Evolutionary conservation across 768 basidiomycete species (phyloP), one percentile per base, ranked within the genome.

Genomic region (Filobasidium wieringae): DNA sequence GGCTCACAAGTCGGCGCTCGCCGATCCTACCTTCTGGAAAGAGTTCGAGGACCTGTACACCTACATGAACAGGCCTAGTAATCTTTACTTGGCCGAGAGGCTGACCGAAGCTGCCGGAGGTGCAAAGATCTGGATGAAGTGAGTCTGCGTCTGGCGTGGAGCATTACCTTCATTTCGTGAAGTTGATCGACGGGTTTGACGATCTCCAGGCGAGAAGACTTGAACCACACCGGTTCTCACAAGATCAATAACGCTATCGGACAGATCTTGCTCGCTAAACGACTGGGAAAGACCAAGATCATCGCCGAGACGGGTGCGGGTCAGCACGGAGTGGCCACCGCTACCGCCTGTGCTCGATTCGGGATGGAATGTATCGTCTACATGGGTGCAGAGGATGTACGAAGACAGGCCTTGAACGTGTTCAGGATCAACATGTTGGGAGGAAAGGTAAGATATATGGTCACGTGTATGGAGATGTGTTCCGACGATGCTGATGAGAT

Each of bases 181-280:
- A n/a, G 4, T 27, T 9, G 22, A 39, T 32, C 27, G 27, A 31
- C 31, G 9, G 15, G n/a, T 15, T 49, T 58, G 11, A 12, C 51
- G 7, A 7, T 34, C 26, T 19, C 40, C 29, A 72, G 68, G 62
- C 68, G 74, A 57, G 74, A 75, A 61, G 74, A 75, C 53, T 53
- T 75, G 59, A 99, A 99, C 72, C 93, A 97, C 71, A 97, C 95
- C 0, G 95, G 95, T 15, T 96, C 92, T 9, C 95, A 99, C 76
- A 99, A 97, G 75, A 97, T 99, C 70, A 97, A 97, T 76, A 99
- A 99, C 72, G 93, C 93, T 24, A 85, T 99, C 59, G 95, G 95
- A 33, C 71, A 93, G 86, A 92, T 97, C 61, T 79, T 99, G 17
- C 82, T 99, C 27, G 95, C 95, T n/a, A 81, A 81, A 45, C 82